Evolutionary conservation across 129 eudicot species (phyloP).

Genomic region (Ambrosia trifida): DNA sequence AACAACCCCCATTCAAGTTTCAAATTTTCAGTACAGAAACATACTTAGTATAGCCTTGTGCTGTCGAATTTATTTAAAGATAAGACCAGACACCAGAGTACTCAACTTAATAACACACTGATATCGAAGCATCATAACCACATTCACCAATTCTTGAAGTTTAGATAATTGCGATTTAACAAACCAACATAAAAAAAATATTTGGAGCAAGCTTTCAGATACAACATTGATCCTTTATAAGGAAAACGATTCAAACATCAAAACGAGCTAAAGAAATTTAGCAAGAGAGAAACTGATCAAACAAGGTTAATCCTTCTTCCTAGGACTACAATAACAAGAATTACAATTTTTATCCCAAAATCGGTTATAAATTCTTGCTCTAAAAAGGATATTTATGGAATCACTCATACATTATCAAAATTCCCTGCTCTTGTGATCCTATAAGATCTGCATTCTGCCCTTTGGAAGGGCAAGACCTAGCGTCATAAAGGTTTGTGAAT

Average conservation of each 20-base stretch:
- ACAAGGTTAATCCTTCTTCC: not conserved
- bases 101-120: not conserved
- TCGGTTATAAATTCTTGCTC: not conserved
- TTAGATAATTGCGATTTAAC: not conserved
- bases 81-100: not conserved
- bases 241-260: not conserved
- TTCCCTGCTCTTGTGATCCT: not conserved
- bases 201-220: slow-evolving; percentile 1
- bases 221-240: not conserved
- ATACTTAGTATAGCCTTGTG: not conserved
- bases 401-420: not conserved
- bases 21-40: not conserved
- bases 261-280: too few relatives aligned
- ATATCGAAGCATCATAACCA: not conserved
- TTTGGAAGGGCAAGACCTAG: too few relatives aligned
- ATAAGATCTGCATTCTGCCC: not conserved
- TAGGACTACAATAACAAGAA: not conserved
- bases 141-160: slow-evolving; percentile 14
- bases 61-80: too few relatives aligned
- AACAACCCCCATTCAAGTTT: slow-evolving; percentile 2
- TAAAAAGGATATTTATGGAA: not conserved
- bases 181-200: not conserved
- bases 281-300: too few relatives aligned
- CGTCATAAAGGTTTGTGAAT: too few relatives aligned
- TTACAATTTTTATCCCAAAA: not conserved